These are phyloP conservation scores for Chionographis japonica DNA, from an alignment of 106 monocot species.

Conservation along the genomic window DNA sequence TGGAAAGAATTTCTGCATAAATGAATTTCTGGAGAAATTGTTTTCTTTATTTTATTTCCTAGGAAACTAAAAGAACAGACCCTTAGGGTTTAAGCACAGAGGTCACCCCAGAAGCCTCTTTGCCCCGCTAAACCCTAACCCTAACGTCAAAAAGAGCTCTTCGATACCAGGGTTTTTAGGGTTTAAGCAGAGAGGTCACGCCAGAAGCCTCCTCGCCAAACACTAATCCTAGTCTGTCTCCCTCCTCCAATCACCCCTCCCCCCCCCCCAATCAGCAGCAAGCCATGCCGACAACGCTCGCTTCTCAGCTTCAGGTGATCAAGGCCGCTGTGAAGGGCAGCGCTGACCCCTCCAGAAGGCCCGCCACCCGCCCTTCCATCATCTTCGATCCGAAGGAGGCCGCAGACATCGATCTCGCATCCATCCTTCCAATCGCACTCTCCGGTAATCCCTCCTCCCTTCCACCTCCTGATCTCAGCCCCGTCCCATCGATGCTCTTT, in stretches of 20 bases:
- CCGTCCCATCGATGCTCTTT: background rate
- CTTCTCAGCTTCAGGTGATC: slow-evolving; percentile 66
- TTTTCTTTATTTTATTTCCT: too few relatives aligned
- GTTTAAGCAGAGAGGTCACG: too few relatives aligned
- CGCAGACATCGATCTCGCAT: slow-evolving; percentile 69
- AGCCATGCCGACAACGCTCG: slow-evolving; percentile 34
- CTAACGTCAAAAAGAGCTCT: too few relatives aligned
- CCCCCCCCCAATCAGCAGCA: background rate
- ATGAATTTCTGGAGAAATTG: too few relatives aligned
- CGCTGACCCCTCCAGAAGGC: slow-evolving; percentile 29
- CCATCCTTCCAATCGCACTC: slow-evolving; percentile 71
- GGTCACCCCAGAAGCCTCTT: too few relatives aligned
- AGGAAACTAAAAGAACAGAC: too few relatives aligned
- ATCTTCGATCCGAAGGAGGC: slow-evolving; percentile 82
- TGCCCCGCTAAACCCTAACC: too few relatives aligned
- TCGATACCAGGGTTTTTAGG: too few relatives aligned
- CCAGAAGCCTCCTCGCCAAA: too few relatives aligned
- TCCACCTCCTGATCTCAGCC: background rate
- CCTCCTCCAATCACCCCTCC: background rate
- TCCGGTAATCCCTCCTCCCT: slow-evolving; percentile 45
- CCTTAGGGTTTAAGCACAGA: too few relatives aligned
- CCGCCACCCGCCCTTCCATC: slow-evolving; percentile 72
- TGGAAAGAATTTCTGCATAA: too few relatives aligned
- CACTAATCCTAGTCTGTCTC: too few relatives aligned
- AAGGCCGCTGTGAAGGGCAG: slow-evolving; percentile 46